Evolutionary conservation across 345 rosid species (phyloP), one percentile per base, ranked within the genome.

Genomic region (Salix dunnii): DNA sequence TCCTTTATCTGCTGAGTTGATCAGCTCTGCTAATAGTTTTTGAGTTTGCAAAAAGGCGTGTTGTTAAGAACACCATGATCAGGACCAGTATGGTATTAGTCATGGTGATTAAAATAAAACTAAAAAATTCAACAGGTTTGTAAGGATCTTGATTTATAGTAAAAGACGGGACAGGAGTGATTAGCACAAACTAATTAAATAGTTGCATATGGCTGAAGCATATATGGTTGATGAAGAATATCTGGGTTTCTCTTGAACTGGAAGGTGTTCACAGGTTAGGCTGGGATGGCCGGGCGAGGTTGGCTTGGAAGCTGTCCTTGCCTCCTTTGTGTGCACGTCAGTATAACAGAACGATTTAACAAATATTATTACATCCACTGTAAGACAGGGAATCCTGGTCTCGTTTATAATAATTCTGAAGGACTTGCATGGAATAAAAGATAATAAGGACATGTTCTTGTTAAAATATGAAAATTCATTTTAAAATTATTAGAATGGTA

Each of bases 11-110:
- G n/a, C n/a, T n/a, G n/a, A n/a, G n/a, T n/a, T n/a, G n/a, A 86
- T 89, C 88, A 67, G 35, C 89, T 82, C 97, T 88, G 78, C 83
- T 75, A 0, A 91, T 83, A 53, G 92, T 84, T 84, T 87, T 89
- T 33, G 90, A 84, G 67, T 18, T 66, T 5, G 64, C 80, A 46
- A 82, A 67, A 33, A 76, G 68, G 43, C n/a, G 66, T 51, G 71
- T 36, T 33, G 68, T 60, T 3, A 83, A 23, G 7, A 80, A 46
- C 20, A 53, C 14, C 64, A 82, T 72, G 60, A 87, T 38, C 14
- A 78, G 42, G 38, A 35, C n/a, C 11, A 67, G 12, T 63, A 67
- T 67, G 27, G 73, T 49, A 4, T 67, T 27, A 63, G 70, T 65
- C 84, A 88, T 81, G 75, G 78, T 67, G 73, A 68, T 10, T 2